Base-by-base conservation (phyloP, 2,329 filamentous ascomycete genomes). In the Cordyceps cateniannulata region DNA sequence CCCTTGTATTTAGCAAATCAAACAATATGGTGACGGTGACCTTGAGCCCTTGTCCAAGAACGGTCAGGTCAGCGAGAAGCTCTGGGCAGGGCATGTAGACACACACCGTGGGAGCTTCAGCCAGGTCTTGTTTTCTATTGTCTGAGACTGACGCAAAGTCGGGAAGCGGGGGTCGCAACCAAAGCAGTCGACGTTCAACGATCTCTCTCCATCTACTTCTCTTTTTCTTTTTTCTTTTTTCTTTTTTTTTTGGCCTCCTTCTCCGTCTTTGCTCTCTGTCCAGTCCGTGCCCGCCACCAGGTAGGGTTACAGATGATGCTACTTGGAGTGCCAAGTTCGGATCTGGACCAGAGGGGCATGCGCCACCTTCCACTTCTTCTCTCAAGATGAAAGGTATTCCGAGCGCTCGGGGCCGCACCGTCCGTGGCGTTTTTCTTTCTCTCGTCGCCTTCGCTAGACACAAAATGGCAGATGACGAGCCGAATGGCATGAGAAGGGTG, bases 261-360 rank as follows among this genome's bases (percentile, higher is more conserved):
- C 10, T 32, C 29, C n/a, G 5, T 48, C 16, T n/a, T 20, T 24
- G n/a, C 45, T 25, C 54, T 42, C 22, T 32, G 54, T 57, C 54
- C 54, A 32, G 54, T 57, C 54, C 54, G 45, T 57, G 54, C 56
- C 47, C 56, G 51, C 24, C 27, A 48, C 44, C 38, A 29, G 20
- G 29, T 57, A 59, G 56, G 56, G 56, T 59, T 32, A 45, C 56
- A 59, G 48, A 51, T 51, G 24, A 20, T 42, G 6, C 40, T 8
- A 18, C 47, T 25, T 32, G 47, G 24, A 51, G 22, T 32, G 16
- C 29, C 47, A n/a, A 51, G 32, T 32, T 16, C 48, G 47, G 24
- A 59, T 59, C 47, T 44, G 56, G 24, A 59, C 47, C 50, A 59
- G 24, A 51, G 45, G 45, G 45, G 45, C 47, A 59, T 51, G 45